Base-by-base conservation (phyloP, 306 rosid genomes). In the Quercus ilex region DNA sequence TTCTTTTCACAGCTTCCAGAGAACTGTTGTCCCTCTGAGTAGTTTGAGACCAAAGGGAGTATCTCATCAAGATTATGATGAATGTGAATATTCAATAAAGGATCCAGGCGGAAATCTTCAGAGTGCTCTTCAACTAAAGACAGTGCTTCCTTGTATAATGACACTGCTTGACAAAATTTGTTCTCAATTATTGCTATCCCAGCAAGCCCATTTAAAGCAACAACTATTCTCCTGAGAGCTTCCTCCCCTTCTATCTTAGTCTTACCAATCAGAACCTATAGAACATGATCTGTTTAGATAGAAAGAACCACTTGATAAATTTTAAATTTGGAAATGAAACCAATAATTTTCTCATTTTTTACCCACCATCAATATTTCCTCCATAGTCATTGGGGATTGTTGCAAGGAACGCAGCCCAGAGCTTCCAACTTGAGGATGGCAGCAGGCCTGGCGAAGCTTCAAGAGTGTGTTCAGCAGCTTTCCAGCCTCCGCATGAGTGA, bases 361-460 rank as follows among this genome's bases (percentile, higher is more conserved):
- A 77, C 82, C 73, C 62, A 94, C 97, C 99, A 85, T 90, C 74
- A 94, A 80, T 87, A 94, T 90, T 85, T 92, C 98, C 86, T 89
- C 99, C 98, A 95, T 95, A 56, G 98, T 91, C 99, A 95, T 95
- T 19, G 99, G 99, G 58, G 94, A 83, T 80, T 91, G 97, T 78
- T 95, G 99, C 81, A 95, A 81, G 80, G 99, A 89, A 30, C 97
- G 99, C 87, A 95, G 83, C 71, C 99, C 98, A 46, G 97, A 92
- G 82, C 97, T 91, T 87, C 99, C 98, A 59, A 95, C 97, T 87
- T 92, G 99, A 77, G 99, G 99, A 74, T 95, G 99, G 84, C 99
- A 95, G 84, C 99, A 91, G 71, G 99, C 99, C 85, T 92, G 99
- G 52, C 97, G 98, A 81, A 95, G 98, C 85, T 95, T 95, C 85